Conservation (phyloP, 2,329 filamentous ascomycete genomes). For the Parascedosporium putredinis region DNA sequence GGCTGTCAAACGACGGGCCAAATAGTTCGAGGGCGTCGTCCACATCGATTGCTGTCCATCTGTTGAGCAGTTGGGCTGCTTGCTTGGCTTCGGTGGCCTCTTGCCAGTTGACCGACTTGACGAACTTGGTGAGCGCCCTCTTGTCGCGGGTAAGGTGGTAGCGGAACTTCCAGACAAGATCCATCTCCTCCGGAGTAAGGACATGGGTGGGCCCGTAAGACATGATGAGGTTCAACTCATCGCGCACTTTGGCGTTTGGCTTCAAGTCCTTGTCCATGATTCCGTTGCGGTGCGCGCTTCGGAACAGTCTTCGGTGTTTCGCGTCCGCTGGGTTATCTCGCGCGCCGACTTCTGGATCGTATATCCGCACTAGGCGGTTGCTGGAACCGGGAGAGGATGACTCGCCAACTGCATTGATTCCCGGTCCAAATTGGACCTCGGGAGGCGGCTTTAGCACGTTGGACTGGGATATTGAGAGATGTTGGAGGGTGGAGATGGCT, state of each 20-base stretch:
- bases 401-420: constrained; percentile 62
- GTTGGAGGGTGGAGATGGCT: constrained; percentile 63
- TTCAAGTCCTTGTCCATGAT: constrained; percentile 91
- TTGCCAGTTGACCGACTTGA: constrained; percentile 94
- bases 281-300: constrained; percentile 83
- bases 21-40: constrained; percentile 93
- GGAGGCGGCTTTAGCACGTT: constrained; percentile 71
- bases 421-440: constrained; percentile 81
- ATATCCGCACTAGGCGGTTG: constrained; percentile 68
- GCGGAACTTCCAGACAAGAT: constrained; percentile 93
- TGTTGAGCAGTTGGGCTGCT: constrained; percentile 77
- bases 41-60: constrained; percentile 94
- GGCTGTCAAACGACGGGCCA: constrained; percentile 83
- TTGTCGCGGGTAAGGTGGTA: constrained; percentile 93
- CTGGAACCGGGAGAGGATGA: constrained; percentile 32
- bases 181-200: constrained; percentile 82
- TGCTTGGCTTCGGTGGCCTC: constrained; percentile 78
- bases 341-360: constrained; percentile 85
- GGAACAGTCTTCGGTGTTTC: constrained; percentile 84
- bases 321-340: constrained; percentile 89
- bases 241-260: constrained; percentile 88
- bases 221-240: constrained; percentile 85
- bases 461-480: constrained; percentile 41
- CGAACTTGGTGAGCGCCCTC: constrained; percentile 85
- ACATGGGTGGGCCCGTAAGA: constrained; percentile 87